Evolutionary conservation across 371 early-diverging fungal species (phyloP), one percentile per base, ranked within the genome.

Genomic region (Rhizopus sp.): DNA sequence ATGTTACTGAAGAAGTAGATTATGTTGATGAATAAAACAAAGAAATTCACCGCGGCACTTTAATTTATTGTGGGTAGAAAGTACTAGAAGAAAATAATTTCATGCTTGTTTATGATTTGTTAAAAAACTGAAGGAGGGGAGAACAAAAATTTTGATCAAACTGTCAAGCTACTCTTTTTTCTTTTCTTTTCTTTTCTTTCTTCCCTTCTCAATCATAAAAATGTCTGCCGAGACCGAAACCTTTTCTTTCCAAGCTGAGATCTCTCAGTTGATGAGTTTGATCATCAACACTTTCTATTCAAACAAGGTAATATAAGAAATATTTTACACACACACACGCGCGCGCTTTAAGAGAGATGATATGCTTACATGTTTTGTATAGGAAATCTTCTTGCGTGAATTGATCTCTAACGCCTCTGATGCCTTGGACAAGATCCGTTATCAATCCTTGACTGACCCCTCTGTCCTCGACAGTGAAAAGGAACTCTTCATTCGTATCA

Each of bases 221-320:
- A 72, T 72, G 72, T 59, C 68, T 62, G 55, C 49, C 57, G 77
- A 73, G 63, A 74, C 80, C 57, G 89, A 91, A 70, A 87, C 88
- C 35, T 90, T 89, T 73, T 85, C 88, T 56, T 94, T 95, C 87
- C 95, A 96, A 84, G 92, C 92, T 88, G 92, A 92, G 82, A 88
- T 92, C 68, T 87, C 88, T 83, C 92, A 93, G 91, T 78, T 96
- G 73, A 93, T 96, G 94, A 87, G 85, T 68, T 91, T 94, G 70
- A 94, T 96, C 81, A 77, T 77, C 72, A 77, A 73, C 70, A 77
- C 74, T 46, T 77, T 77, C 66, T 77, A 77, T 55, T 77, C 78
- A 13, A 77, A 77, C 72, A 77, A 77, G 72, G 76, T 70, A 75
- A 63, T 40, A 29, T 40, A 45, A 4, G n/a, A 34, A 34, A 45